Evolutionary conservation across 2,329 filamentous ascomycete species (phyloP).

Genomic region (Sporothrix luriei): DNA sequence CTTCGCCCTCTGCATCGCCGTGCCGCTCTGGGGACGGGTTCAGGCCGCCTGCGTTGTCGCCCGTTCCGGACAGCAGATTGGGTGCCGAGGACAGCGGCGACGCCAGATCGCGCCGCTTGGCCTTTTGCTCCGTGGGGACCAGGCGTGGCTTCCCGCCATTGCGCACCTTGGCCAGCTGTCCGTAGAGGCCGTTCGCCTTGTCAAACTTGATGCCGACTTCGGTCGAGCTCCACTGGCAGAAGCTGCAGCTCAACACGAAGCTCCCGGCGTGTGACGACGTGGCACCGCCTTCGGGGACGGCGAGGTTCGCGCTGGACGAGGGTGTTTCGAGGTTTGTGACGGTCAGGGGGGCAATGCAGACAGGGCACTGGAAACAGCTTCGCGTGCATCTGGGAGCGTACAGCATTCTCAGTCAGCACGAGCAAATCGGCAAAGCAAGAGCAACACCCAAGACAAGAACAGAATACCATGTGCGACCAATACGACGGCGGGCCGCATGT

Average conservation of each 20-base stretch:
- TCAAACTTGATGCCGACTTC: constrained; percentile 91
- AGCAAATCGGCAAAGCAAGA: neutral
- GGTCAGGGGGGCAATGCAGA: constrained; percentile 79
- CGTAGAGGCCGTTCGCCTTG: constrained; percentile 81
- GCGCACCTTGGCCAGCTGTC: constrained; percentile 73
- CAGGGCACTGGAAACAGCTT: constrained; percentile 93
- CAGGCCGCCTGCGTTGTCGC: neutral
- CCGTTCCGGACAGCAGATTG: neutral
- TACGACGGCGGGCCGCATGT: neutral
- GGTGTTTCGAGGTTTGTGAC: constrained; percentile 69
- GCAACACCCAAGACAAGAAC: neutral
- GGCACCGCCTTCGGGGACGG: constrained; percentile 47
- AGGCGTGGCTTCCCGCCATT: constrained; percentile 59
- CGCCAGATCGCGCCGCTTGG: constrained; percentile 55
- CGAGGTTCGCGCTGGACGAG: constrained; percentile 49
- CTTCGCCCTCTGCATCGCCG: constrained; percentile 44
- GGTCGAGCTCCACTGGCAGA: constrained; percentile 89
- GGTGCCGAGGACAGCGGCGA: constrained; percentile 21
- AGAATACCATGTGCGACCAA: neutral
- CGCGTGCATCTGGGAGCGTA: constrained; percentile 72
- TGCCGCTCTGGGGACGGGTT: constrained; percentile 18
- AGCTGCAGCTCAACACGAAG: constrained; percentile 81
- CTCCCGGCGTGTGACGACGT: constrained; percentile 47
- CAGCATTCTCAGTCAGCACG: constrained; percentile 5
- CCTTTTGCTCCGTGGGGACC: constrained; percentile 54